Percentiles rank a stretch among this genome's conserved stretches.
Conservation (phyloP, 2,329 filamentous ascomycete species). For the Trichoderma brevicompactum region DNA sequence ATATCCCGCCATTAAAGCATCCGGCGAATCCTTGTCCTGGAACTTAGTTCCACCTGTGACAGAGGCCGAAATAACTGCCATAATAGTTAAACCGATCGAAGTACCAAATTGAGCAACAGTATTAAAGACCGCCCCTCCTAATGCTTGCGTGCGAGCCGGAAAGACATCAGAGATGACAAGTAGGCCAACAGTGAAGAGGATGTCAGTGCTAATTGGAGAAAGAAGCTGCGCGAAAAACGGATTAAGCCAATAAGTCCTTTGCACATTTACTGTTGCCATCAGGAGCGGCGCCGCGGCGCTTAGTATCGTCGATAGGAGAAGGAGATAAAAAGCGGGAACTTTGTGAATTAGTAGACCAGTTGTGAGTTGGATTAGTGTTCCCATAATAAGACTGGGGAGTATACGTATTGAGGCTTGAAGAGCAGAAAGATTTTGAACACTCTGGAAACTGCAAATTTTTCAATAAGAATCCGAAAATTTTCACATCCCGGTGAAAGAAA, state of each 20-base stretch:
- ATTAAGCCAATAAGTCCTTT: conserved; percentile 56
- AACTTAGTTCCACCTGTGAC: conserved; percentile 47
- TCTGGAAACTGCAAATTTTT: conserved; percentile 51
- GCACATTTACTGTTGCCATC: conserved; percentile 56
- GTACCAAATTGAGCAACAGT: conserved; percentile 62
- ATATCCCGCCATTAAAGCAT: conserved; percentile 55
- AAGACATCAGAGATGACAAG: conserved; percentile 61
- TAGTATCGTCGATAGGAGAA: conserved; percentile 48
- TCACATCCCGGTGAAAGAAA: neutral
- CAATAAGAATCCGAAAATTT: too few relatives aligned
- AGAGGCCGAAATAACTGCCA: conserved; percentile 52
- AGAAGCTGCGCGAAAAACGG: conserved; percentile 51
- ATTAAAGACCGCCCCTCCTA: conserved; percentile 65
- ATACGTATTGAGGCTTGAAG: conserved; percentile 54
- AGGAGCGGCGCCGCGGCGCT: conserved; percentile 54
- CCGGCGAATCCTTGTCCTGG: conserved; percentile 28
- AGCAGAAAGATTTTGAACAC: conserved; percentile 51
- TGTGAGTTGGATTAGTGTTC: conserved; percentile 47
- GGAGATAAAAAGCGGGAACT: conserved; percentile 45
- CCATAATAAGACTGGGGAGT: conserved; percentile 52
- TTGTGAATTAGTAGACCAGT: conserved; percentile 49
- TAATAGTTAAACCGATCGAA: conserved; percentile 56
- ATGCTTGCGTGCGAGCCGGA: conserved; percentile 56
- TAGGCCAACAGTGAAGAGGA: conserved; percentile 60
- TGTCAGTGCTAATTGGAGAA: conserved; percentile 50